These are phyloP conservation scores for Takakia lepidozioides DNA, from an alignment of 225 moss, liverwort and hornwort species.

Conservation along the genomic window DNA sequence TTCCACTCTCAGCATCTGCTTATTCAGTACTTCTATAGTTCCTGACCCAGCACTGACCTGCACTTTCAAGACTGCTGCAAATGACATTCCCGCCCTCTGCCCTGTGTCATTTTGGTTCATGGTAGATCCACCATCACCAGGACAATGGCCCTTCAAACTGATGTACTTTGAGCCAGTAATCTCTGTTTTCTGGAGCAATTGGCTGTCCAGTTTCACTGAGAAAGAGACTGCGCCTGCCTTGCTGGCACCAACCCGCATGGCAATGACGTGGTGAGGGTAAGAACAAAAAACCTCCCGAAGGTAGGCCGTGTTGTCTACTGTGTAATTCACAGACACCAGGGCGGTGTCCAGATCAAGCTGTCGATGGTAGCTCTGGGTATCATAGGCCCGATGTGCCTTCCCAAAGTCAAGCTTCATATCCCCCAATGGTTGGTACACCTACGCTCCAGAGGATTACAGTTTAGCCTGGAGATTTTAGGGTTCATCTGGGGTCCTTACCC, in stretches of 20 bases:
- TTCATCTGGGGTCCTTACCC: no score
- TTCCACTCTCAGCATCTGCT: conserved; percentile 49
- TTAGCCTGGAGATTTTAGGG: no score
- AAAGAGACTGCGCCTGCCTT: conserved; percentile 52
- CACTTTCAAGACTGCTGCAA: conserved; percentile 65
- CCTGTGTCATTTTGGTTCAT: background rate
- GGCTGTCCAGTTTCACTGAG: conserved; percentile 49
- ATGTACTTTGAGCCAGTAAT: conserved; percentile 41
- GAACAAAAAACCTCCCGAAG: conserved; percentile 77
- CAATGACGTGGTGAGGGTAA: conserved; percentile 83
- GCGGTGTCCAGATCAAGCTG: conserved; percentile 74
- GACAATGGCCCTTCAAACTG: conserved; percentile 68
- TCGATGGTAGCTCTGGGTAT: conserved; percentile 67
- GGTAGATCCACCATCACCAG: conserved; percentile 23
- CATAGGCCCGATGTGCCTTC: conserved; percentile 51
- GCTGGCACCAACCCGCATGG: conserved; percentile 65
- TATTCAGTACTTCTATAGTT: conserved; percentile 32
- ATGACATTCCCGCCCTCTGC: conserved; percentile 47
- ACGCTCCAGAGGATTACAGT: no score
- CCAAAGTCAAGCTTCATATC: conserved; percentile 78
- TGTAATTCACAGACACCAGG: conserved; percentile 53
- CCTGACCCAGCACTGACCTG: conserved; percentile 40
- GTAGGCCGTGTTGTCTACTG: conserved; percentile 42
- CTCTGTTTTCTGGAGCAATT: conserved; percentile 38
- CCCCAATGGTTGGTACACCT: conserved; percentile 90